Conservation (phyloP, 176 grass and related monocot species). For the Musa acuminata region DNA sequence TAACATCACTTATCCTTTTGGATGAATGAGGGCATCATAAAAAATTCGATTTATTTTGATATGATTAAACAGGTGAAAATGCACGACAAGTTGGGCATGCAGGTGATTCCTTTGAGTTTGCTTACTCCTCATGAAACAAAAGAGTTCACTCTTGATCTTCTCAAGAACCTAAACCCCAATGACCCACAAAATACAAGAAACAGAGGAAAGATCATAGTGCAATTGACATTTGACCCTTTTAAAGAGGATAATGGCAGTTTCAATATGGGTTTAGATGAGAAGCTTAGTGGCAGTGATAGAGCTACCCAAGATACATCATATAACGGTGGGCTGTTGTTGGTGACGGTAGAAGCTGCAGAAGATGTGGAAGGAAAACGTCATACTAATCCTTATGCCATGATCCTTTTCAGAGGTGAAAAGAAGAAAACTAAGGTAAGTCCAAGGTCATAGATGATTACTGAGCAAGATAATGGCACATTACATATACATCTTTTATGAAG, state of each 20-base stretch:
- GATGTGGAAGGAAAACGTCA: conserved; percentile 83
- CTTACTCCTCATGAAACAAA: conserved; percentile 63
- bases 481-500: background rate
- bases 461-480: background rate
- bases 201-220: conserved; percentile 66
- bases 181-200: conserved; percentile 74
- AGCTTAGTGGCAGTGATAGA: conserved; percentile 1
- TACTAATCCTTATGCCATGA: conserved; percentile 63
- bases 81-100: conserved; percentile 90
- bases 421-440: conserved; percentile 71
- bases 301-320: background rate
- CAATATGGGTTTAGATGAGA: conserved; percentile 24
- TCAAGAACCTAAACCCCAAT: conserved; percentile 69
- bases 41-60: background rate
- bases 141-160: conserved; percentile 70
- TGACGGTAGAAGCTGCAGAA: conserved; percentile 66
- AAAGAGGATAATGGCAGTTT: conserved; percentile 50
- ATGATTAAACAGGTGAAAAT: conserved; percentile 48
- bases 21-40: background rate
- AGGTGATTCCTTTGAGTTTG: conserved; percentile 64
- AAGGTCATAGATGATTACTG: background rate
- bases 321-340: conserved; percentile 49
- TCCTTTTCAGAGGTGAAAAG: conserved; percentile 67
- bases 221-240: conserved; percentile 80
- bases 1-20: conserved; percentile 16